Percentiles rank a stretch among this genome's conserved stretches.
Conservation (phyloP, 371 early-diverging fungal species). For the Lichtheimia corymbifera region DNA sequence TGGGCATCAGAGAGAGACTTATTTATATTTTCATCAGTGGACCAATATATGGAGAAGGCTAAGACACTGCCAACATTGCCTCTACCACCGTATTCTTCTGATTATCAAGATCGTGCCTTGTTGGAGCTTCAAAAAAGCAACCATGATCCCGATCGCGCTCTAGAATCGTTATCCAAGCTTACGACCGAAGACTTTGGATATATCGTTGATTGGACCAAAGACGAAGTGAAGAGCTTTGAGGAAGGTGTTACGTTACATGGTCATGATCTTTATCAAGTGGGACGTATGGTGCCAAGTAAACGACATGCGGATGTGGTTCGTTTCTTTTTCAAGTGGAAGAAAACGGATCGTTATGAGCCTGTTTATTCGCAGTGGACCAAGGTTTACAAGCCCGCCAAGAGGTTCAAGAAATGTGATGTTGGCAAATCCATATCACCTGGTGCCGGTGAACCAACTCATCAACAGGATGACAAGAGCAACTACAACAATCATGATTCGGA, state of each 20-base stretch:
- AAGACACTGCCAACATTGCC: constrained; percentile 40
- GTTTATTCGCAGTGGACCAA: constrained; percentile 75
- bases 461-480: neutral
- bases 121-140: constrained; percentile 51
- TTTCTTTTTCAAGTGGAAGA: constrained; percentile 77
- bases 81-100: constrained; percentile 44
- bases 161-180: constrained; percentile 52
- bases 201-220: constrained; percentile 62
- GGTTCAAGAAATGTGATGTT: constrained; percentile 32
- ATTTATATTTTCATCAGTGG: constrained; percentile 30
- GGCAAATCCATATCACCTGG: neutral
- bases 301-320: constrained; percentile 66
- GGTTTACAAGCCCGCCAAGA: constrained; percentile 65
- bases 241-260: constrained; percentile 68
- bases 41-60: constrained; percentile 49
- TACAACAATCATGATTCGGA: constrained; percentile 16
- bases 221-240: constrained; percentile 67
- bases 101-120: constrained; percentile 68
- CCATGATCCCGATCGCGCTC: constrained; percentile 62
- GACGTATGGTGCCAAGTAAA: constrained; percentile 56
- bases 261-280: constrained; percentile 68
- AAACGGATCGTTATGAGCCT: constrained; percentile 65
- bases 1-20: neutral
- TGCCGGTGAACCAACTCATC: neutral
- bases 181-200: constrained; percentile 50